phyloP scores from a whole-genome alignment of 192 early-diverging fungal species.

The Lunasporangiospora selenospora region DNA sequence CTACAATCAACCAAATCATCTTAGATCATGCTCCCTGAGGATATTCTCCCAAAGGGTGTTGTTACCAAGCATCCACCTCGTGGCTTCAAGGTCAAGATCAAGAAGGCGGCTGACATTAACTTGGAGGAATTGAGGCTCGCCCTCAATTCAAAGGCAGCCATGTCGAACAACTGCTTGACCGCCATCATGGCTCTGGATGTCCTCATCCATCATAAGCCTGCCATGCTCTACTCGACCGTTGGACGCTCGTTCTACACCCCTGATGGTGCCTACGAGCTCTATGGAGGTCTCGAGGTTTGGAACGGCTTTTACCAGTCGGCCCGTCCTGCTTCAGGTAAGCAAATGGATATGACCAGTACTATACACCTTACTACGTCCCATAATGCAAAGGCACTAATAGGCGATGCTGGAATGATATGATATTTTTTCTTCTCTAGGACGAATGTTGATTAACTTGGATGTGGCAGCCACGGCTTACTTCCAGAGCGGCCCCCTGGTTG shows the following conservation, averaged over 20 bases:
- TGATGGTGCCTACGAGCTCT: conserved; percentile 53
- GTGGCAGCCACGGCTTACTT: conserved; percentile 75
- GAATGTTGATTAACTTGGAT: conserved; percentile 79
- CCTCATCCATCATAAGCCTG: conserved; percentile 83
- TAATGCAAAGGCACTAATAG: background rate
- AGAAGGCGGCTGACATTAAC: conserved; percentile 69
- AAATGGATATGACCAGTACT: background rate
- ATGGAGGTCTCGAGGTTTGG: conserved; percentile 90
- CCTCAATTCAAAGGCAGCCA: conserved; percentile 52
- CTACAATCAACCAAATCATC: no score
- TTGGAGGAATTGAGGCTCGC: conserved; percentile 66
- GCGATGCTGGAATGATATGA: background rate
- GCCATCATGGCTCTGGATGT: conserved; percentile 80
- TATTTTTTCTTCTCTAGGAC: conserved; percentile 20
- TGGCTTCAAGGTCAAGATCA: conserved; percentile 70
- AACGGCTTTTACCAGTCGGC: conserved; percentile 92
- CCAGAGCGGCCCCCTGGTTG: conserved; percentile 69
- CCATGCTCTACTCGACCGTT: conserved; percentile 78
- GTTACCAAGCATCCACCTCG: conserved; percentile 50
- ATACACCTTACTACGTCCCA: background rate
- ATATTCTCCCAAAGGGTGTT: conserved; percentile 19
- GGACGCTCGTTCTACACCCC: conserved; percentile 93
- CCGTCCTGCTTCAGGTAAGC: conserved; percentile 72
- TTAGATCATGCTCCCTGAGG: conserved; percentile 56
- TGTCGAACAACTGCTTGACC: conserved; percentile 48